These are phyloP conservation scores for Tolypocladium album DNA, from an alignment of 2,329 filamentous ascomycete species.

Conservation along the genomic window DNA sequence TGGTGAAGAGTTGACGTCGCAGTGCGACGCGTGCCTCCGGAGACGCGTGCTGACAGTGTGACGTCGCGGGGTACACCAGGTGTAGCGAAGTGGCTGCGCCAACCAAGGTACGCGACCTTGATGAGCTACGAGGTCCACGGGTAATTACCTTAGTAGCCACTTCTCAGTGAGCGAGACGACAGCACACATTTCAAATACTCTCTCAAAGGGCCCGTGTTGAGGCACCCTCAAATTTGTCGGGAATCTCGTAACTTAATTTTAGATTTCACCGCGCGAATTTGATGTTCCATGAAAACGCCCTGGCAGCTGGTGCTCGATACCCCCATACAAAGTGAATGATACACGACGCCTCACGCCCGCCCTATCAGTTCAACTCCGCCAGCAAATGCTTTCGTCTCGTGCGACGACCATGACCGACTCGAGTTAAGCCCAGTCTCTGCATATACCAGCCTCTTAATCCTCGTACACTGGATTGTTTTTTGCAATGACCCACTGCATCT, in stretches of 20 bases:
- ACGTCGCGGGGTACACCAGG: constrained; percentile 3
- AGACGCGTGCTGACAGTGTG: constrained; percentile 1
- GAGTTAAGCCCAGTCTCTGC: background rate
- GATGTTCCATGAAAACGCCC: background rate
- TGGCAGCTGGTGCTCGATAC: background rate
- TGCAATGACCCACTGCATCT: constrained; percentile 20
- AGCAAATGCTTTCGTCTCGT: background rate
- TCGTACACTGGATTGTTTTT: background rate
- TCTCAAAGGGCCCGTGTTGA: too few species aligned
- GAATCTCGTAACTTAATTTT: background rate
- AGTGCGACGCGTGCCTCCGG: background rate
- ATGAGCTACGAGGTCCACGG: too few species aligned
- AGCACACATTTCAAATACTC: too few species aligned
- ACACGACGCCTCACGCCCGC: background rate
- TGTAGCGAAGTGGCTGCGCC: background rate
- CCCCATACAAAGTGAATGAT: background rate
- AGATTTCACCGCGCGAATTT: background rate
- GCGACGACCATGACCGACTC: background rate
- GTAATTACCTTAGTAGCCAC: too few species aligned
- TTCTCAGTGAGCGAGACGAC: too few species aligned
- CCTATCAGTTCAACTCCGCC: background rate
- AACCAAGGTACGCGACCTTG: too few species aligned
- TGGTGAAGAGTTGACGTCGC: background rate
- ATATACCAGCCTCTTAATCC: background rate
- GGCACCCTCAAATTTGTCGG: too few species aligned